Evolutionary conservation across 805 yeast species (phyloP).

Genomic region (Kurtzmaniella fragi): DNA sequence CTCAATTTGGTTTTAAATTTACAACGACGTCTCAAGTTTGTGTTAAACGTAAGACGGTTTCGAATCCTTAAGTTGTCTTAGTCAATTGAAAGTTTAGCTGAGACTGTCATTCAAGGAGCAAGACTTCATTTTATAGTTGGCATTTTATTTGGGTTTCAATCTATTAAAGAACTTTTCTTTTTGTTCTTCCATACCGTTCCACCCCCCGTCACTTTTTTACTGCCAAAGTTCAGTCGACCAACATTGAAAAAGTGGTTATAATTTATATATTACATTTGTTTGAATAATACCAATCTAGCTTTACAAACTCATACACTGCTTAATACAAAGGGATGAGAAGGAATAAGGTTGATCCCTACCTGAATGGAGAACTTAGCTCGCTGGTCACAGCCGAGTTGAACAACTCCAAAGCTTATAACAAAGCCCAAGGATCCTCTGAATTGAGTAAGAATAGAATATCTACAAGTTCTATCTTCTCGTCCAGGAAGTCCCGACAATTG

Average conservation of each 20-base stretch:
- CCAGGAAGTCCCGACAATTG: constrained; percentile 20
- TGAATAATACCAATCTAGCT: background rate
- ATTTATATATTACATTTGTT: background rate
- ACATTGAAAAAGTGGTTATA: background rate
- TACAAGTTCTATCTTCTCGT: constrained; percentile 32
- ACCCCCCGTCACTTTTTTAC: background rate
- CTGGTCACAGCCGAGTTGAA: constrained; percentile 21
- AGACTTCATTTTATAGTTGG: too few species aligned
- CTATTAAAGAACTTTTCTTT: too few species aligned
- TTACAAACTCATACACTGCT: too few species aligned
- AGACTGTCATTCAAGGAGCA: too few species aligned
- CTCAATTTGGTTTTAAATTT: too few species aligned
- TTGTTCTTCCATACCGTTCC: too few species aligned
- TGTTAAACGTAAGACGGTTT: too few species aligned
- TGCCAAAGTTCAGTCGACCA: background rate
- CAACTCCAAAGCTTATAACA: constrained; percentile 22
- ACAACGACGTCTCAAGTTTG: too few species aligned
- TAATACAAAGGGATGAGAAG: constrained; percentile 13
- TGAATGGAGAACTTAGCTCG: constrained; percentile 11
- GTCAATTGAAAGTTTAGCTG: too few species aligned
- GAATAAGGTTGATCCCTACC: constrained; percentile 6
- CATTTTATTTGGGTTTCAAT: too few species aligned
- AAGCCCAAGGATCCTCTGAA: constrained; percentile 4
- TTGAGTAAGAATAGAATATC: constrained; percentile 19
- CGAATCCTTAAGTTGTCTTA: too few species aligned